Conservation (phyloP, 306 rosid genomes). For the Prosopis cineraria region DNA sequence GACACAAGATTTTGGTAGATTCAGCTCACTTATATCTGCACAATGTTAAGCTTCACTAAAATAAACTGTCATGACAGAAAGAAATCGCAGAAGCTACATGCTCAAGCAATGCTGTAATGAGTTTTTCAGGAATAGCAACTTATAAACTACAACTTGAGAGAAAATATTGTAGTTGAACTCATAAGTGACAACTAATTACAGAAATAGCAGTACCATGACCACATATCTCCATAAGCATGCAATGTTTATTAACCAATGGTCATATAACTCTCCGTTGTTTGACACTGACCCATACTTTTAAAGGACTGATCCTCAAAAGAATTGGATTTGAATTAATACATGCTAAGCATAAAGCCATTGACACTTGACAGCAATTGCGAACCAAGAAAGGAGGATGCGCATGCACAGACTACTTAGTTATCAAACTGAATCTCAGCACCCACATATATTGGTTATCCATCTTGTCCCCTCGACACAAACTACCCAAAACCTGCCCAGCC, state of each 20-base stretch:
- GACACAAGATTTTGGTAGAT: constrained; percentile 79
- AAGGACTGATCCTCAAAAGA: not conserved
- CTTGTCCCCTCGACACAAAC: not conserved
- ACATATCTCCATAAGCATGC: not conserved
- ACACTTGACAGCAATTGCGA: not conserved
- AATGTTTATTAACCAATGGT: not conserved
- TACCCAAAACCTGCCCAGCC: not conserved
- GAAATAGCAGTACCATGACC: not conserved
- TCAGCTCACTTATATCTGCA: constrained; percentile 95
- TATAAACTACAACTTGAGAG: not conserved
- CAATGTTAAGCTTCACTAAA: constrained; percentile 27
- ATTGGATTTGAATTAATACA: not conserved
- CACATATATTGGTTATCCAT: not conserved
- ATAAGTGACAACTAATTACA: not conserved
- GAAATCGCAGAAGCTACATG: not conserved
- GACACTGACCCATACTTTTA: not conserved
- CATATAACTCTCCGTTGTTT: constrained; percentile 1
- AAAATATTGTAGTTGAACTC: not conserved
- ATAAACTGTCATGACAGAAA: constrained; percentile 26
- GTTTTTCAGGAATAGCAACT: not conserved
- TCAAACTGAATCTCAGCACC: not conserved
- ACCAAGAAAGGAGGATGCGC: not conserved
- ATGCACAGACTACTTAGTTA: not conserved
- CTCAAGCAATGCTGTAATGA: not conserved
- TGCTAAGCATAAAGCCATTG: not conserved